These are phyloP conservation scores for Kodamaea leandrae DNA, from an alignment of 805 yeast species.

Conservation along the genomic window DNA sequence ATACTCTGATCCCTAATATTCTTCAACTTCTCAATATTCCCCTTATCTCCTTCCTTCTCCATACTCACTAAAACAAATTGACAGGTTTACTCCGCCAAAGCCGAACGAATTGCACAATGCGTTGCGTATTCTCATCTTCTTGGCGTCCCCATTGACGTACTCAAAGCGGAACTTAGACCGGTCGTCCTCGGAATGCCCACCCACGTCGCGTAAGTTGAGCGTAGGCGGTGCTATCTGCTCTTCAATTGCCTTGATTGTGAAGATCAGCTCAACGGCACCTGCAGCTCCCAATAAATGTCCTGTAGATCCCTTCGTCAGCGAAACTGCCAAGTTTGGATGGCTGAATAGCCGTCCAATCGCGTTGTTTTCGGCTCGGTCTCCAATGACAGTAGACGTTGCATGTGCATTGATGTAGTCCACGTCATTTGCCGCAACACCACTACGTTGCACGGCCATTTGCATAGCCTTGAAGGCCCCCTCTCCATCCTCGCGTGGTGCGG, in stretches of 20 bases:
- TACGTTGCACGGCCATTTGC: slow-evolving; percentile 64
- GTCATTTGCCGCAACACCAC: slow-evolving; percentile 30
- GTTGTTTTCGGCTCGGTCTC: slow-evolving; percentile 81
- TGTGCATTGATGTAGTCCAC: slow-evolving; percentile 90
- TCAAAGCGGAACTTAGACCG: slow-evolving; percentile 44
- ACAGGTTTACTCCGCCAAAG: slow-evolving; percentile 93
- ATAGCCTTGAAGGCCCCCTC: slow-evolving; percentile 83
- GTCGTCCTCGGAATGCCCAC: slow-evolving; percentile 46
- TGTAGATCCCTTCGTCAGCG: slow-evolving; percentile 87
- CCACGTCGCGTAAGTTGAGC: slow-evolving; percentile 58
- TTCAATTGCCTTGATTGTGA: slow-evolving; percentile 65
- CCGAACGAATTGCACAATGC: slow-evolving; percentile 93
- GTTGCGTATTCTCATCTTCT: slow-evolving; percentile 39
- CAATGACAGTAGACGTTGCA: slow-evolving; percentile 89
- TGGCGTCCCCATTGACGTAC: slow-evolving; percentile 53
- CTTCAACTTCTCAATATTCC: slow-evolving; percentile 19
- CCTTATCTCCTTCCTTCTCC: slow-evolving; percentile 14
- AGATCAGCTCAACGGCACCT: slow-evolving; percentile 88
- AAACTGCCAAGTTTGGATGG: slow-evolving; percentile 40
- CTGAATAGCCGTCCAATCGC: slow-evolving; percentile 63
- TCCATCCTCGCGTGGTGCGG: slow-evolving; percentile 84
- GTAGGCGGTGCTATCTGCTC: slow-evolving; percentile 73
- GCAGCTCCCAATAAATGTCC: slow-evolving; percentile 97
- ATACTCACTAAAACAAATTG: slow-evolving; percentile 49
- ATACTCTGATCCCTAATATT: background rate